Evolutionary conservation across 176 grass and related monocot genomes (phyloP).

Genomic region (Ananas comosus): DNA sequence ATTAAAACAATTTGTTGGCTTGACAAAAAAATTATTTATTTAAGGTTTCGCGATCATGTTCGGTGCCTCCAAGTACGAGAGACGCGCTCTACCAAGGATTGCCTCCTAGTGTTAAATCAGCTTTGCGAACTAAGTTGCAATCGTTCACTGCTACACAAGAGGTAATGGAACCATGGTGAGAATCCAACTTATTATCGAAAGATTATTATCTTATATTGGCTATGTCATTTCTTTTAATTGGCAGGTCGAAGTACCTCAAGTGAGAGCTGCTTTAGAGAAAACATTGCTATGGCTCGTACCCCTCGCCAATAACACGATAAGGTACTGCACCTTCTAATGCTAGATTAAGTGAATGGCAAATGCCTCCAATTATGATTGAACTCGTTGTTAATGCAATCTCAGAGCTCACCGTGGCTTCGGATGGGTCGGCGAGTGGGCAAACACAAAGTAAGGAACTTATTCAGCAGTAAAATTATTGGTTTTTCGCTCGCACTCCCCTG

Average conservation of each 20-base stretch:
- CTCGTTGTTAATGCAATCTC: slow-evolving; percentile 8
- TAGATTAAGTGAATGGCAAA: not conserved
- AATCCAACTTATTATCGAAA: not conserved
- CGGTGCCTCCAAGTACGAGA: slow-evolving; percentile 56
- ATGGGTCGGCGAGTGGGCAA: slow-evolving; percentile 74
- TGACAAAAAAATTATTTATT: not conserved
- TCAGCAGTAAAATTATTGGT: no score
- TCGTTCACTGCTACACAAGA: slow-evolving; percentile 37
- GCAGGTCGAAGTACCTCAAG: slow-evolving; percentile 53
- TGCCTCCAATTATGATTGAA: not conserved
- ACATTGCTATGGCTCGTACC: slow-evolving; percentile 81
- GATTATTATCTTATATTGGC: not conserved
- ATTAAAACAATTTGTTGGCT: not conserved
- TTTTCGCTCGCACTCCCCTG: no score
- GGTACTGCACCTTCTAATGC: slow-evolving; percentile 15
- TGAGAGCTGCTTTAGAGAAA: slow-evolving; percentile 63
- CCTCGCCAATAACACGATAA: slow-evolving; percentile 70
- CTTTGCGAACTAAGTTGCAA: slow-evolving; percentile 53
- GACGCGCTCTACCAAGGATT: slow-evolving; percentile 81
- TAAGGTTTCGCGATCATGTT: slow-evolving; percentile 75
- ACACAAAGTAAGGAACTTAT: slow-evolving; percentile 41
- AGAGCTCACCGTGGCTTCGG: slow-evolving; percentile 57
- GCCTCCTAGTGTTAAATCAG: slow-evolving; percentile 56
- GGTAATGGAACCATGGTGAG: slow-evolving; percentile 37
- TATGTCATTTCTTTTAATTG: not conserved